Evolutionary conservation across 441 rosid species (phyloP), one percentile per base, ranked within the genome.

Genomic region (Viola pubescens): DNA sequence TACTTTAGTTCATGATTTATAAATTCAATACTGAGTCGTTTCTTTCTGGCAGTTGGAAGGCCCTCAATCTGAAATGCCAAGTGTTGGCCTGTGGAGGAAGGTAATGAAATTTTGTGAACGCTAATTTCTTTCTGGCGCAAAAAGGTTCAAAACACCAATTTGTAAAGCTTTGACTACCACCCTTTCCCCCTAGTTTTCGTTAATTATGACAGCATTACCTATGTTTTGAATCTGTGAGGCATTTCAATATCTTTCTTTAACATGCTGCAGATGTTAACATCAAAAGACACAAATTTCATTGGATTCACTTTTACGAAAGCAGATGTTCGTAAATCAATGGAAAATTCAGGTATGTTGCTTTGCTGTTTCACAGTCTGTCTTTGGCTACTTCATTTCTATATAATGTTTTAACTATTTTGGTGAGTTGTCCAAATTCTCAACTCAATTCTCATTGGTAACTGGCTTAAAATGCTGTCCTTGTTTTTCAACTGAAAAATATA

Each of bases 81-180:
- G 79, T 54, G 89, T 88, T 66, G 98, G 98, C 65, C 98, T 91
- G 38, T 88, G 98, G 98, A 80, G 98, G 74, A 86, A 91, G 91
- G 98, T 86, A 75, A 76, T 12, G 39, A 65, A 47, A 40, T 43
- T 42, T 40, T 43, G 19, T 46, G 62, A 38, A 47, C 37, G 10
- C 52, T 42, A 19, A 8, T 48, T 53, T 13, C 4, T 19, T 39
- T n/a, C 34, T 54, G 8, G 12, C 26, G 41, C 60, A 37, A 13
- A 43, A 51, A 38, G 34, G 6, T 37, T 40, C n/a, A 7, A 43
- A 3, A 49, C 43, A 26, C 16, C 55, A 19, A 9, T 19, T 9
- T 53, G 40, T 6, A 39, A 3, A 39, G 56, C 47, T 42, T 13
- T 16, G n/a, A 1, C 6, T 4, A 3, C 34, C 34, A 26, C 34